A percentile compares a stretch with the other conserved stretches of the same genome.
These are phyloP conservation scores for Paramyrothecium sp. DNA, from an alignment of 2,329 filamentous ascomycete genomes.

Conservation along the genomic window DNA sequence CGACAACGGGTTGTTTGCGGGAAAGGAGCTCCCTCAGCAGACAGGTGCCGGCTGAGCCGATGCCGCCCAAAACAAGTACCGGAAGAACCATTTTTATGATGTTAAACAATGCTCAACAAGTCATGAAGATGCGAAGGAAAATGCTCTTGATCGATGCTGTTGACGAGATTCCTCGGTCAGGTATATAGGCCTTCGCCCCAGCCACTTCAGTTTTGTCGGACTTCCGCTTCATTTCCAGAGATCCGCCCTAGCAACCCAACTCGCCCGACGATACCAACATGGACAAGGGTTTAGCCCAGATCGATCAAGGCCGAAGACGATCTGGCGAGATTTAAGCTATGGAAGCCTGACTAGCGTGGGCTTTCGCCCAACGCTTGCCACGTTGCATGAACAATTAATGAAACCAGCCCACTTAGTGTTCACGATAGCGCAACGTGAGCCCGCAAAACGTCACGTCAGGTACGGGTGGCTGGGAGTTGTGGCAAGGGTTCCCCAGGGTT, in stretches of 20 bases:
- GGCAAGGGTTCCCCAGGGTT: neutral
- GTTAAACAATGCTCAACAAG: neutral
- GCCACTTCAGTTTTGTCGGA: neutral
- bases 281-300: neutral
- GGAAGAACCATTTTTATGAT: neutral
- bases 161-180: neutral
- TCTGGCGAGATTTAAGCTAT: neutral
- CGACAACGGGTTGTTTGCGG: conserved; percentile 1
- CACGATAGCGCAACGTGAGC: neutral
- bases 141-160: neutral
- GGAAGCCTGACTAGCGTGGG: neutral
- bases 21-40: neutral
- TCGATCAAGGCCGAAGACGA: neutral
- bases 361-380: neutral
- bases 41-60: neutral
- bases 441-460: neutral
- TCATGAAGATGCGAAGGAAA: neutral
- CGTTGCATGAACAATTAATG: neutral
- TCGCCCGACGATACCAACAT: neutral
- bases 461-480: neutral
- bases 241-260: neutral
- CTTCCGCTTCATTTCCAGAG: neutral
- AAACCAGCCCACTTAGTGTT: neutral
- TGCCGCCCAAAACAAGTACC: neutral
- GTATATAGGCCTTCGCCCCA: neutral